Evolutionary conservation across 1,284 basidiomycete species (phyloP), one percentile per base, ranked within the genome.

Genomic region (Ganoderma sinense): DNA sequence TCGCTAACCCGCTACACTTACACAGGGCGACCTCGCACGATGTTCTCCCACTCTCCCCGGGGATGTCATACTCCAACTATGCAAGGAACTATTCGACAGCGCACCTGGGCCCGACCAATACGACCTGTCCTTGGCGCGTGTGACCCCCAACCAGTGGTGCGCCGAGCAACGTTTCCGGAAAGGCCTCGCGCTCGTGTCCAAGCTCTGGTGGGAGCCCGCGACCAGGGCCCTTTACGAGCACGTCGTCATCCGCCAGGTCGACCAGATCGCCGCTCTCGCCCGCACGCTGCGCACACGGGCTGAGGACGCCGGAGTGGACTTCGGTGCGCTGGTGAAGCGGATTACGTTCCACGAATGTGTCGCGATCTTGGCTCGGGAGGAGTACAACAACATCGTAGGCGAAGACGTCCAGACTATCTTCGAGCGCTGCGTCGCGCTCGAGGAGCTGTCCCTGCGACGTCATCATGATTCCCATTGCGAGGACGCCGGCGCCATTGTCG

Each of bases 241-340:
- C n/a, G 55, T 70, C 53, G 60, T 65, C 20, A 33, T 70, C 36
- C 59, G 69, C 13, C 63, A 63, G 13, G 59, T 68, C 60, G 64
- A 60, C 29, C 69, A 70, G 39, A 59, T 68, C 29, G 8, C 59
- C 14, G 69, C 69, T 10, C 69, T 70, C 33, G 60, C 64, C 5
- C 26, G 36, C 6, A 69, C 65, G 16, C 65, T 69, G 36, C 4
- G 51, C 4, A 33, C 7, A 3, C 33, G 33, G 3, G 13, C 33
- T 11, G 20, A 51, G 48, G 8, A 41, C 29, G 59, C 51, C 23
- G 40, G 39, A 4, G 18, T 20, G 39, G 20, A 55, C 43, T 55
- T 70, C 4, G 56, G 62, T 18, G 16, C 40, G 0, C 45, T 33
- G 5, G 55, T 70, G 51, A 45, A 53, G 43, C 36, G 31, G 33